Evolutionary conservation across 2,329 filamentous ascomycete genomes (phyloP), one percentile per base, ranked within the genome.

Genomic region (Diaporthe amygdali): DNA sequence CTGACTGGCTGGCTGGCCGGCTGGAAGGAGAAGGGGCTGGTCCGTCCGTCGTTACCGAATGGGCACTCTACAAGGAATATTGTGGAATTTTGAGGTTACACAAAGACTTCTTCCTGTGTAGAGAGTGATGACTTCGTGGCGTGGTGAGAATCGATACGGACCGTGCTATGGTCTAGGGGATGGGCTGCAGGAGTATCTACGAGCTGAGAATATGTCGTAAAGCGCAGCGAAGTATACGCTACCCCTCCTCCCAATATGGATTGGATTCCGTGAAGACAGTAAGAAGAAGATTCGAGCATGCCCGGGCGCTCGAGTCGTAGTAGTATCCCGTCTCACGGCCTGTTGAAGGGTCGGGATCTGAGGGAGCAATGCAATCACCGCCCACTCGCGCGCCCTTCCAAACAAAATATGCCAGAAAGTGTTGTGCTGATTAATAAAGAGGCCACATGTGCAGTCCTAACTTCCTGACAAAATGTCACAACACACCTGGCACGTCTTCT

Each of bases 351-450:
- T 64, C n/a, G 44, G 44, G 41, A 27, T 27, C 44, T 37, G 30
- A 49, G n/a, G 30, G 14, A 14, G n/a, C n/a, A 1, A 14, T 12
- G 59, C 12, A 12, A n/a, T 49, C 32, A 37, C 20, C n/a, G 32
- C 30, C 59, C 22, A 44, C n/a, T 8, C 17, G 30, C 59, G 59
- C 44, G 59, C 59, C 59, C 44, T 64, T 64, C 3, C 59, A 30
- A 37, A 20, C 20, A 49, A 44, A 49, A 25, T 27, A 34, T 34
- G 1, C 37, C 30, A 4, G 27, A 10, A 27, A 37, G 7, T 30
- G 37, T 27, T 44, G 14, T 37, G 59, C 59, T 64, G 59, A 64
- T 47, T 64, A 64, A 64, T 49, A 30, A 49, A 20, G 59, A 64
- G 3, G 27, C 59, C 59, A 49, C 44, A 49, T 49, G 30, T 22